phyloP scores from a whole-genome alignment of 2,329 filamentous ascomycete species.

The Fonsecaea nubica region DNA sequence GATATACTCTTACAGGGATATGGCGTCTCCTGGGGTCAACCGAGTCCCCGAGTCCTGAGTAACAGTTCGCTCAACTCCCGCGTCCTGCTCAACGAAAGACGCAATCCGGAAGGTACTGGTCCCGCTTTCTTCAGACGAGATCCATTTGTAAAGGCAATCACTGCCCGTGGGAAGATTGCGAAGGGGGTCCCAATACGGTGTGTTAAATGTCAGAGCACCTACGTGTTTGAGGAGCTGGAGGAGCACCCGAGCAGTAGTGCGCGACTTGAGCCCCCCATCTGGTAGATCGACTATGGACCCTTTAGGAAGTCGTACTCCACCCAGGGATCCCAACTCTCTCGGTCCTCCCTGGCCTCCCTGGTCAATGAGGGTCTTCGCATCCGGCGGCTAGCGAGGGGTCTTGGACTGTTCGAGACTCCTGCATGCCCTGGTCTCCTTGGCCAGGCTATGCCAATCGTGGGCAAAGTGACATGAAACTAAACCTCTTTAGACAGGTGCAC shows the following conservation, averaged over 20 bases:
- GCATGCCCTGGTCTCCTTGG: neutral
- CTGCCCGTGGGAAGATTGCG: neutral
- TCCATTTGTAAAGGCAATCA: neutral
- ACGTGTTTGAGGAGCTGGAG: no score
- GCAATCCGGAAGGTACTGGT: neutral
- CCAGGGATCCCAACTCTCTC: neutral
- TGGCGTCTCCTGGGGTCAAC: neutral
- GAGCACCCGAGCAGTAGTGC: neutral
- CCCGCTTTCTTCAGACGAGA: neutral
- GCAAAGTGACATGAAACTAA: neutral
- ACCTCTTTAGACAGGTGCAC: constrained; percentile 3
- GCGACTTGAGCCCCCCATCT: neutral
- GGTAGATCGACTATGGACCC: neutral
- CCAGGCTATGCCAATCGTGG: neutral
- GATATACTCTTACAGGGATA: neutral
- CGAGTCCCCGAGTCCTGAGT: neutral
- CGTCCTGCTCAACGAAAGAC: neutral
- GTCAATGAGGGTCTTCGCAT: neutral
- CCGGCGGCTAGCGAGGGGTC: neutral
- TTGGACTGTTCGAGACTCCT: neutral
- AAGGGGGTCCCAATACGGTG: neutral
- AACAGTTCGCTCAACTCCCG: neutral
- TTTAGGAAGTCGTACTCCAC: constrained; percentile 16
- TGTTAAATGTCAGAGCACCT: no score
- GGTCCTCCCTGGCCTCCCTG: neutral